A percentile compares a stretch with the other conserved stretches of the same genome.
Evolutionary conservation across 2,329 filamentous ascomycete species (phyloP).

Genomic region (Alternaria rosae): DNA sequence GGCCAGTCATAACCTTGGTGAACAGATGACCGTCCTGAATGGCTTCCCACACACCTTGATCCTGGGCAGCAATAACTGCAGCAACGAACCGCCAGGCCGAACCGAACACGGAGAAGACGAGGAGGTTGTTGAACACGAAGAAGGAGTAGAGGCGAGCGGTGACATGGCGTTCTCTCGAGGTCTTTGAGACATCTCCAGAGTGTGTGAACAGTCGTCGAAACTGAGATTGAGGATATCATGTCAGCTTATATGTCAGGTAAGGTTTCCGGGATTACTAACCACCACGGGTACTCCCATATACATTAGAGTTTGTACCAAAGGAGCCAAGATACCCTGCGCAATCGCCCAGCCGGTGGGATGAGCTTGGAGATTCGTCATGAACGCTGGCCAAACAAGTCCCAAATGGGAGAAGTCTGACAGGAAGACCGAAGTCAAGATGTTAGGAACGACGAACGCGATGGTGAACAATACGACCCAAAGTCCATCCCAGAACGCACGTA

Average conservation of each 20-base stretch:
- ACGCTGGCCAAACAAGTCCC: slow-evolving; percentile 79
- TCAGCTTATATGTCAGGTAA: background rate
- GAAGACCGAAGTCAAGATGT: slow-evolving; percentile 93
- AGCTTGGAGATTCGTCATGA: slow-evolving; percentile 68
- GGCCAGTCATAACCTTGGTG: slow-evolving; percentile 70
- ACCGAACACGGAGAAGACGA: slow-evolving; percentile 92
- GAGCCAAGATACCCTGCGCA: slow-evolving; percentile 89
- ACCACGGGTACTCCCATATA: slow-evolving; percentile 88
- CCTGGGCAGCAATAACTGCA: slow-evolving; percentile 64
- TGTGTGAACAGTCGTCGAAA: slow-evolving; percentile 85
- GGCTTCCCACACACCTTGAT: slow-evolving; percentile 69
- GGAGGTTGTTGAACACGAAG: slow-evolving; percentile 95
- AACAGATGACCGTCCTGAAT: slow-evolving; percentile 72
- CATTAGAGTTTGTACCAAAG: slow-evolving; percentile 82
- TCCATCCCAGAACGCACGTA: slow-evolving; percentile 78
- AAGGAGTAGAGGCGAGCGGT: slow-evolving; percentile 92
- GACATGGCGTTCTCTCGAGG: slow-evolving; percentile 84
- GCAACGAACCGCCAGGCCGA: slow-evolving; percentile 81
- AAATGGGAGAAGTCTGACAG: slow-evolving; percentile 85
- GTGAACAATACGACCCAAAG: slow-evolving; percentile 85
- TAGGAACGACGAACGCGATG: slow-evolving; percentile 84
- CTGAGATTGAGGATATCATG: background rate
- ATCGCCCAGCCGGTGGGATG: slow-evolving; percentile 79
- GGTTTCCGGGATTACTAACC: slow-evolving; percentile 2
- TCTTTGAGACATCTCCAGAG: slow-evolving; percentile 90